A percentile compares a stretch with the other conserved stretches of the same genome.
phyloP scores from a whole-genome alignment of 2,329 filamentous ascomycete genomes.

The Zymoseptoria ardabiliae region DNA sequence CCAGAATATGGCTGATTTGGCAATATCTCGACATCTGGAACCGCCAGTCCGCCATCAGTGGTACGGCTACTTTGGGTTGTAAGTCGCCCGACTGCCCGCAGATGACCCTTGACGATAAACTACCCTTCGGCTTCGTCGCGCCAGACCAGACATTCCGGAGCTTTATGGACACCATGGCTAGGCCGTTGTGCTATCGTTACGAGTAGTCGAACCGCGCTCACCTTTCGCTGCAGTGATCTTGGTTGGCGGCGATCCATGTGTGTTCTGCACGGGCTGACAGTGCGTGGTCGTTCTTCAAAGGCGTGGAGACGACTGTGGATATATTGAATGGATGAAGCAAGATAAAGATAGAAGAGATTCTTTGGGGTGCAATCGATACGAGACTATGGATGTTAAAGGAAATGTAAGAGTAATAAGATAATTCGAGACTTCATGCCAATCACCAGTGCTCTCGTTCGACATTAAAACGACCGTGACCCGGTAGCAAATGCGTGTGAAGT shows the following conservation, averaged over 20 bases:
- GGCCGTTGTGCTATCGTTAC: conserved; percentile 29
- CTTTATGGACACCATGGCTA: conserved; percentile 27
- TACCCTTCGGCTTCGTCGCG: conserved; percentile 30
- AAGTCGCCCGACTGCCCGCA: conserved; percentile 38
- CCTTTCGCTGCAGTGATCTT: not conserved
- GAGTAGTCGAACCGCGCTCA: conserved; percentile 11
- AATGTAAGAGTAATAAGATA: not conserved
- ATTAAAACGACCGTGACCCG: not conserved
- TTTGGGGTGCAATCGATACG: not conserved
- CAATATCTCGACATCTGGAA: conserved; percentile 38
- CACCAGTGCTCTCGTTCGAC: not conserved
- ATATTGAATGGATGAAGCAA: not conserved
- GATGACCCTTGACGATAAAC: conserved; percentile 38
- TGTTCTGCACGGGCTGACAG: not conserved
- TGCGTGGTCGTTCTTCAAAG: not conserved
- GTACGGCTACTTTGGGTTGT: conserved; percentile 38
- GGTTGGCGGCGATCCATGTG: not conserved
- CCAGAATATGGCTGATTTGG: conserved; percentile 44
- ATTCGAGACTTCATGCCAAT: not conserved
- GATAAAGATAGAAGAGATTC: not conserved
- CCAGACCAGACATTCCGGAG: conserved; percentile 20
- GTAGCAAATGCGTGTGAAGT: not conserved
- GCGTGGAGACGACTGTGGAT: not conserved
- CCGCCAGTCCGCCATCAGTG: conserved; percentile 35
- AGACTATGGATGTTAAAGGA: not conserved